A percentile compares a stretch with the other conserved stretches of the same genome.
Evolutionary conservation across 2,329 filamentous ascomycete genomes (phyloP).

Genomic region (Simplicillium aogashimaense): DNA sequence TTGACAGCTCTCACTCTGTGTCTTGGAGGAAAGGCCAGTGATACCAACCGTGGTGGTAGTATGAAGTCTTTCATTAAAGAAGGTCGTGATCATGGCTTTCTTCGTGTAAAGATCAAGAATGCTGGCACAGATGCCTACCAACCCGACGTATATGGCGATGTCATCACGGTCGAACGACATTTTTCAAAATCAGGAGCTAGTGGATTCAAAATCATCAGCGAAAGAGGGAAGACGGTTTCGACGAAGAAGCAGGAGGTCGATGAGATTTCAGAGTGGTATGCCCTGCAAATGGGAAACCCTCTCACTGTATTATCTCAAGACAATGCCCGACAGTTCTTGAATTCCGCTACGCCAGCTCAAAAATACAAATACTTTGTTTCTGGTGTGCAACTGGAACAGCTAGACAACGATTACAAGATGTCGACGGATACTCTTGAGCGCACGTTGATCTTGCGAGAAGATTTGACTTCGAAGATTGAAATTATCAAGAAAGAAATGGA

Average conservation of each 20-base stretch:
- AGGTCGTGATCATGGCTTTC: slow-evolving; percentile 63
- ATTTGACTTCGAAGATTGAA: slow-evolving; percentile 21
- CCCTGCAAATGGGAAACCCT: slow-evolving; percentile 90
- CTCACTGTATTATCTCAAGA: slow-evolving; percentile 95
- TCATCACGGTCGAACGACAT: slow-evolving; percentile 83
- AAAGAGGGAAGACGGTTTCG: slow-evolving; percentile 60
- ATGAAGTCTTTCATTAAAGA: slow-evolving; percentile 88
- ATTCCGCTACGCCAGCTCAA: slow-evolving; percentile 66
- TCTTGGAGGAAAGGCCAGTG: slow-evolving; percentile 85
- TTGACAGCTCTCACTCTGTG: slow-evolving; percentile 88
- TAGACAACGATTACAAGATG: slow-evolving; percentile 84
- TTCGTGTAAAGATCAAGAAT: slow-evolving; percentile 87
- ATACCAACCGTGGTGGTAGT: slow-evolving; percentile 84
- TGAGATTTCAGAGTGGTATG: slow-evolving; percentile 87
- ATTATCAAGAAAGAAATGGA: slow-evolving; percentile 34
- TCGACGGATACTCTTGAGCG: slow-evolving; percentile 71
- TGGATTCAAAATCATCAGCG: slow-evolving; percentile 79
- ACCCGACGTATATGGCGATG: slow-evolving; percentile 69
- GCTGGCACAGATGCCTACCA: slow-evolving; percentile 77
- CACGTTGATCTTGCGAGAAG: slow-evolving; percentile 30
- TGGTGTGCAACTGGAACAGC: slow-evolving; percentile 83
- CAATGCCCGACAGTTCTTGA: slow-evolving; percentile 86
- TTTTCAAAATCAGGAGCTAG: slow-evolving; percentile 68
- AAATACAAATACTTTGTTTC: slow-evolving; percentile 98
- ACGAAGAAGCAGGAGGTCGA: slow-evolving; percentile 81